These are phyloP conservation scores for Naematelia encephala DNA, from an alignment of 768 basidiomycete genomes.

Conservation along the genomic window DNA sequence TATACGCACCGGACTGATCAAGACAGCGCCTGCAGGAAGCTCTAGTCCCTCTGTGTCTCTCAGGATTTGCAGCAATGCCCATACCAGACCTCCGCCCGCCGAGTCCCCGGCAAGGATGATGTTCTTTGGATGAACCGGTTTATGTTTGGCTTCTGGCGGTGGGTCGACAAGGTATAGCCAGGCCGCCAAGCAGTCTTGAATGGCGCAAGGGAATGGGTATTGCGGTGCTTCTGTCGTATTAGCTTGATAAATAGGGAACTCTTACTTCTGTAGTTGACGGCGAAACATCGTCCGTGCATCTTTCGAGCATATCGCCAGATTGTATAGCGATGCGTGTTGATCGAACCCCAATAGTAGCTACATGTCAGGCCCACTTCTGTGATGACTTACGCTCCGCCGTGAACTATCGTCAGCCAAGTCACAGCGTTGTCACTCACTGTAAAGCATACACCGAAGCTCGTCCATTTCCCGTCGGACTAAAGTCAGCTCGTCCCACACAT, in stretches of 20 bases:
- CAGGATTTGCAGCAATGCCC: slow-evolving; percentile 77
- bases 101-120: slow-evolving; percentile 88
- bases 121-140: slow-evolving; percentile 71
- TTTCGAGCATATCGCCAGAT: slow-evolving; percentile 85
- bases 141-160: slow-evolving; percentile 71
- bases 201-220: slow-evolving; percentile 84
- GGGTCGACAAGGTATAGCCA: slow-evolving; percentile 89
- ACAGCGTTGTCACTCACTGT: slow-evolving; percentile 58
- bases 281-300: slow-evolving; percentile 82
- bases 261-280: slow-evolving; percentile 58
- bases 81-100: slow-evolving; percentile 81
- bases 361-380: not conserved
- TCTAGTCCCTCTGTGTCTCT: slow-evolving; percentile 74
- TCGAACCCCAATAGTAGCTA: slow-evolving; percentile 50
- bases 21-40: slow-evolving; percentile 76
- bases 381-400: slow-evolving; percentile 48
- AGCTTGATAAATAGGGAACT: not conserved
- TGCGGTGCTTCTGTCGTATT: slow-evolving; percentile 64
- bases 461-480: slow-evolving; percentile 65
- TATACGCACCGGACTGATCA: slow-evolving; percentile 85
- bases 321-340: slow-evolving; percentile 52
- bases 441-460: slow-evolving; percentile 77
- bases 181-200: slow-evolving; percentile 84
- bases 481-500: slow-evolving; percentile 9
- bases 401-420: slow-evolving; percentile 33